Base-by-base conservation (phyloP, 2,329 filamentous ascomycete genomes). In the Apiospora arundinis region DNA sequence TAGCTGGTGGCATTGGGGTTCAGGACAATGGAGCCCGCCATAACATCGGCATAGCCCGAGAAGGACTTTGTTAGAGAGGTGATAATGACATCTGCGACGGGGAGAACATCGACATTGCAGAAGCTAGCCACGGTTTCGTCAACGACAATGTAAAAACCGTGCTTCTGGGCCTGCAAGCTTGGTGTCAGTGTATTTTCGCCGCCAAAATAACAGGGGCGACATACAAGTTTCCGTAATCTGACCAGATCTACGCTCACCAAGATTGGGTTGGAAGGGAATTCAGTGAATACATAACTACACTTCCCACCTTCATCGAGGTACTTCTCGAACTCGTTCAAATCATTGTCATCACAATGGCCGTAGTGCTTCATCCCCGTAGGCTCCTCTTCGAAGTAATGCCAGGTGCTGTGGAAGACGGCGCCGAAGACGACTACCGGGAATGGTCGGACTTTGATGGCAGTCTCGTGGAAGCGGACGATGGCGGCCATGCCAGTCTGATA, bases 51-150 rank as follows among this genome's bases (percentile, higher is more conserved):
- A 72, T 85, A 85, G 21, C 89, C 89, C 72, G 81, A 88, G 75
- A 91, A 90, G 1, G 84, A 83, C 77, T 91, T 91, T n/a, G 88
- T 90, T 21, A 90, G 70, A 1, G 76, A 76, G n/a, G 74, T 80
- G 9, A 75, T 74, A 42, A 91, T 72, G 0, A 89, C 77, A 73
- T 91, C 88, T 1, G 85, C 83, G 0, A 82, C 79, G 6, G 78
- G 74, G 4, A 89, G 77, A 45, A 91, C 77, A 75, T 90, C 86
- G 71, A 88, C 76, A 75, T 87, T 88, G 75, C 78, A 82, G 70
- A 85, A 85, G 40, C 82, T 82, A n/a, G 81, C 81, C 65, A 86
- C 73, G 0, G 86, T 88, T 65, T 88, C 86, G 74, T 88, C 86
- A 1, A 85, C 76, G 21, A 86, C 78, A 65, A 87, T 73, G 68